A percentile compares a stretch with the other conserved stretches of the same genome.
Conservation (phyloP, 306 rosid species). For the Malus sylvestris region DNA sequence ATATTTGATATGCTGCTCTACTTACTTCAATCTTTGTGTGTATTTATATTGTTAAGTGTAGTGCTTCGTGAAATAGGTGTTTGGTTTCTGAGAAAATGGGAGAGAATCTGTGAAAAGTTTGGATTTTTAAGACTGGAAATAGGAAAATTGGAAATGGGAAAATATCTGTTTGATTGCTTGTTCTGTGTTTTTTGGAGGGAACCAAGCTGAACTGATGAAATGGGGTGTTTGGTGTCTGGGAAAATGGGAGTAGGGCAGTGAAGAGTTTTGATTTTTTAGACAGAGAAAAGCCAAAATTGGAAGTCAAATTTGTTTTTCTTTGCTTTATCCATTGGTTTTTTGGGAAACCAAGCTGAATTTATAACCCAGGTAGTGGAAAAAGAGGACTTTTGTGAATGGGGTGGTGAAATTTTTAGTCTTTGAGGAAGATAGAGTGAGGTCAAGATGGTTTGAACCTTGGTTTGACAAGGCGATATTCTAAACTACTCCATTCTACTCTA, state of each 20-base stretch:
- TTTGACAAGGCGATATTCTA: neutral
- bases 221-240: neutral
- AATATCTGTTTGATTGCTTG: neutral
- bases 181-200: neutral
- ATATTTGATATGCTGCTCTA: neutral
- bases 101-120: neutral
- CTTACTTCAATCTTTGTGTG: neutral
- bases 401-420: neutral
- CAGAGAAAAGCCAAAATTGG: neutral
- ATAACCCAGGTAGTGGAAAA: neutral
- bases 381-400: neutral
- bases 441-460: neutral
- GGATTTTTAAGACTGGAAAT: neutral
- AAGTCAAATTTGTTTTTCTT: neutral
- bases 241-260: neutral
- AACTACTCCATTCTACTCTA: no score
- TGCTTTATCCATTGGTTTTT: neutral
- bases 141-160: neutral
- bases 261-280: neutral
- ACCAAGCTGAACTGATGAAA: neutral
- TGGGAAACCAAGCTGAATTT: neutral
- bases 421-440: neutral
- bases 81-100: conserved; percentile 5
- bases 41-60: neutral
- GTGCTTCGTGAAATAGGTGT: neutral